phyloP scores from a whole-genome alignment of 2,329 filamentous ascomycete species.

The Trichophyton schoenleinii region DNA sequence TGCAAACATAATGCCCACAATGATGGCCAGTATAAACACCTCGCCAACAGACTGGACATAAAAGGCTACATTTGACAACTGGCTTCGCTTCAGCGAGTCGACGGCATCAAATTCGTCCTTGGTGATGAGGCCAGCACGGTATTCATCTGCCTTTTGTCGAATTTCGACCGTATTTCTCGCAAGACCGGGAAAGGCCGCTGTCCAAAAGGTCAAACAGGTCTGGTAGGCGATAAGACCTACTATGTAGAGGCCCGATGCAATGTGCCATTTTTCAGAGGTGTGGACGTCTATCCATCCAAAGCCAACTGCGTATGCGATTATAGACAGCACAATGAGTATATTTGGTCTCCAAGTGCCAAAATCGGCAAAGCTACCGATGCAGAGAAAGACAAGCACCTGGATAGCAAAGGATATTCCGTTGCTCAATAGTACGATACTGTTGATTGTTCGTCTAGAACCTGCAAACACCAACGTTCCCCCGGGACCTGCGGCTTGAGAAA shows the following conservation, averaged over 20 bases:
- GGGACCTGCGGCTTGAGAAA: slow-evolving; percentile 48
- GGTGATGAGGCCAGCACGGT: slow-evolving; percentile 40
- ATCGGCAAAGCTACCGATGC: slow-evolving; percentile 42
- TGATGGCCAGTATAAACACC: slow-evolving; percentile 50
- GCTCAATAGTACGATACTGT: slow-evolving; percentile 33
- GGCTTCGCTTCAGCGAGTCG: slow-evolving; percentile 52
- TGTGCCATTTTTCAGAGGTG: slow-evolving; percentile 46
- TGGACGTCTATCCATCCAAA: slow-evolving; percentile 58
- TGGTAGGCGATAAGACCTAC: slow-evolving; percentile 55
- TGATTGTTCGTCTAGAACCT: slow-evolving; percentile 46
- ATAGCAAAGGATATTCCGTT: slow-evolving; percentile 56
- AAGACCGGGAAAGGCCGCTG: slow-evolving; percentile 49
- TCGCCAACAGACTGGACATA: slow-evolving; percentile 52
- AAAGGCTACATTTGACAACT: slow-evolving; percentile 52
- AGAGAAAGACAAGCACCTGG: slow-evolving; percentile 39
- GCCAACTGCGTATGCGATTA: slow-evolving; percentile 50
- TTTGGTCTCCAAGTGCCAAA: slow-evolving; percentile 54
- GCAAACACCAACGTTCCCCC: slow-evolving; percentile 43
- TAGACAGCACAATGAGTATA: slow-evolving; percentile 49
- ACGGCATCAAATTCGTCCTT: slow-evolving; percentile 48
- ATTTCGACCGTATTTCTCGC: slow-evolving; percentile 43
- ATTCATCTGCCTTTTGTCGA: slow-evolving; percentile 39
- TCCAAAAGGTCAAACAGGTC: slow-evolving; percentile 57
- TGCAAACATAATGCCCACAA: slow-evolving; percentile 52
- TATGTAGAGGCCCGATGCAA: slow-evolving; percentile 51